Evolutionary conservation across 1,284 basidiomycete species (phyloP), one percentile per base, ranked within the genome.

Genomic region (Schizophyllum commune): DNA sequence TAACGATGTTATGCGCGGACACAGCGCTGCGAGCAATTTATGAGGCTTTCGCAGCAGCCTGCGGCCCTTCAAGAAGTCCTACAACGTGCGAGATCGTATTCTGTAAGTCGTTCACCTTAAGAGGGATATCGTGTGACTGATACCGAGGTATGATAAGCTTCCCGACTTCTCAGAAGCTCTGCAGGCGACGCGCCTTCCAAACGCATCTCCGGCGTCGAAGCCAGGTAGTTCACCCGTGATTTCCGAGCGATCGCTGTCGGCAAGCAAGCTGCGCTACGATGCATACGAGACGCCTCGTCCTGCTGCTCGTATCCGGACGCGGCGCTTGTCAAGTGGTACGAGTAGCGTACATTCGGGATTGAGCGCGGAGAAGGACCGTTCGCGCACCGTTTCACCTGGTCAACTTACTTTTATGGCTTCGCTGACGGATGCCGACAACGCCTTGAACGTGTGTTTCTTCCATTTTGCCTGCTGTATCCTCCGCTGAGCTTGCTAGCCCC

Each of bases 21-120:
- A 27, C 64, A 91, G 88, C 81, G 89, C 58, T 89, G 86, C 66
- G 76, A 82, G 39, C 84, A 89, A 68, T 89, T 91, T 68, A 66
- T 81, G 39, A 74, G 71, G 15, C 71, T 86, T 33, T 75, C 74
- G 4, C 67, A 70, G n/a, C 73, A 83, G 58, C 78, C 75, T 62
- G 70, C 72, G 22, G 65, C 72, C 5, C 75, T 89, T 20, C 64
- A 69, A 22, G 71, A 75, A 5, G 77, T 87, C 55, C 67, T 86
- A 32, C 71, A 74, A 7, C 72, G 69, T 20, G 77, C 82, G 32
- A 68, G 70, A 39, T 82, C 84, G 4, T 74, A 80, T 58, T 80
- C 85, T 53, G 86, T 86, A 67, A 65, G 80, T 63, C 32, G 47
- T 56, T 5, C 61, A 39, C 32, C 6, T 55, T n/a, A 58, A 27